These are phyloP conservation scores for Colletotrichum orbiculare DNA, from an alignment of 2,329 filamentous ascomycete species.

Conservation along the genomic window DNA sequence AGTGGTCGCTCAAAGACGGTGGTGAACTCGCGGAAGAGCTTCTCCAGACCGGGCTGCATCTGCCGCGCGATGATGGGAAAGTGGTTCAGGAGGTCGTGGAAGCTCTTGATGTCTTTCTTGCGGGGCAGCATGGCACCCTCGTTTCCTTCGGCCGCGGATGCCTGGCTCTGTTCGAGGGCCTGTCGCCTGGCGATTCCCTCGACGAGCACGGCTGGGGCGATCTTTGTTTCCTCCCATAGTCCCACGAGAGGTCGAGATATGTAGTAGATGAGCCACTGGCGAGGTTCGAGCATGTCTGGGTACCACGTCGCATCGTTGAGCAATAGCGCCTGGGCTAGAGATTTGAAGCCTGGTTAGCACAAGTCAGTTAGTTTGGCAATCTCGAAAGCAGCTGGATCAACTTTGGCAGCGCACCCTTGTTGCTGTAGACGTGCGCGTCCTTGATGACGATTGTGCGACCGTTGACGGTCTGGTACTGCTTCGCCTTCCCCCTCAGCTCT, in stretches of 20 bases:
- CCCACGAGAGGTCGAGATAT: constrained; percentile 91
- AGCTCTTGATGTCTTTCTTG: constrained; percentile 93
- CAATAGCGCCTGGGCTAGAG: constrained; percentile 87
- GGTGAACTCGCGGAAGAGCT: constrained; percentile 89
- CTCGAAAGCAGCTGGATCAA: neutral
- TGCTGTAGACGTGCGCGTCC: constrained; percentile 91
- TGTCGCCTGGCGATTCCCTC: constrained; percentile 54
- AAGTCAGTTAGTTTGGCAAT: constrained; percentile 11
- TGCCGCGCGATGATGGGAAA: constrained; percentile 97
- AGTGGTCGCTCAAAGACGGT: constrained; percentile 86
- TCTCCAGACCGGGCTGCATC: constrained; percentile 93
- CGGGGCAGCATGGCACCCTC: constrained; percentile 63
- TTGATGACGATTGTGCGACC: constrained; percentile 94
- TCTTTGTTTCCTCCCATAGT: constrained; percentile 79
- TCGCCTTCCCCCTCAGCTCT: constrained; percentile 91
- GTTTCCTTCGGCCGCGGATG: constrained; percentile 48
- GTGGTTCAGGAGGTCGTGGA: constrained; percentile 87
- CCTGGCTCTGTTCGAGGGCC: constrained; percentile 50
- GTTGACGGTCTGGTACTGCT: constrained; percentile 93
- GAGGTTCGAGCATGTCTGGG: constrained; percentile 86
- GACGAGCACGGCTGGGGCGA: constrained; percentile 72
- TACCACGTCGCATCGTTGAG: constrained; percentile 89
- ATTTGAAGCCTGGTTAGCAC: constrained; percentile 79
- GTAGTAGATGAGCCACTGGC: constrained; percentile 97
- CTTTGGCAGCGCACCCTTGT: constrained; percentile 76